Base-by-base conservation (phyloP, 2,329 filamentous ascomycete genomes). In the Aspergillus persii region DNA sequence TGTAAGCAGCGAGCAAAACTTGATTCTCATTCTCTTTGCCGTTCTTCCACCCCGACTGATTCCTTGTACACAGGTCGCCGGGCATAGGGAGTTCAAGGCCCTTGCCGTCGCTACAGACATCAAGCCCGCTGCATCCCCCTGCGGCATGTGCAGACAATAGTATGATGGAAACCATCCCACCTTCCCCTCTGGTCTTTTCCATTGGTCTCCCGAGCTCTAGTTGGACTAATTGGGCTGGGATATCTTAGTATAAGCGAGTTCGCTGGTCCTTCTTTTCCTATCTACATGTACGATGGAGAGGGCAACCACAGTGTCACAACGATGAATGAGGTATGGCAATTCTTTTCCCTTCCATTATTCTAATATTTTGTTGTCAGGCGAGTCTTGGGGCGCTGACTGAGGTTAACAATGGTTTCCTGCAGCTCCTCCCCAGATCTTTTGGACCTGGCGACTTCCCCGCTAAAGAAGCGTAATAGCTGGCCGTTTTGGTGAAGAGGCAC, bases 91-190 rank as follows among this genome's bases (percentile, higher is more conserved):
- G 44, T 91, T 96, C 77, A 88, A 86, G 70, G 94, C 93, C 23
- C 77, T 99, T 26, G 94, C 90, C 15, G 92, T 99, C 3, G 85
- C 90, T 6, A 96, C 93, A 5, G 90, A 97, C 72, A 89, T 90
- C 47, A 77, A 76, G 33, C 85, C 86, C 31, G 86, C 87, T 3
- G 79, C 78, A 3, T 80, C 88, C 62, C 95, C 95, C 0, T 99
- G 95, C 73, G 95, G 95, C 57, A 97, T 96, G 92, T 98, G 94
- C 75, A 83, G 94, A 68, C 94, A 97, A 74, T 96, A 94, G 89
- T 92, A 73, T 48, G 72, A 23, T 23, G 18, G 18, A 23, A 23
- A 23, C 18, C 18, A 23, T 27, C 8, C 8, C 23, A 7, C 41
- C 9, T 57, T 56, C 36, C 7, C 1, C 36, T 41, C 36, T 41